Percentiles rank a stretch among this genome's conserved stretches.
Conservation (phyloP, 352 stramenopile genomes). For the Pythium periplocum region DNA sequence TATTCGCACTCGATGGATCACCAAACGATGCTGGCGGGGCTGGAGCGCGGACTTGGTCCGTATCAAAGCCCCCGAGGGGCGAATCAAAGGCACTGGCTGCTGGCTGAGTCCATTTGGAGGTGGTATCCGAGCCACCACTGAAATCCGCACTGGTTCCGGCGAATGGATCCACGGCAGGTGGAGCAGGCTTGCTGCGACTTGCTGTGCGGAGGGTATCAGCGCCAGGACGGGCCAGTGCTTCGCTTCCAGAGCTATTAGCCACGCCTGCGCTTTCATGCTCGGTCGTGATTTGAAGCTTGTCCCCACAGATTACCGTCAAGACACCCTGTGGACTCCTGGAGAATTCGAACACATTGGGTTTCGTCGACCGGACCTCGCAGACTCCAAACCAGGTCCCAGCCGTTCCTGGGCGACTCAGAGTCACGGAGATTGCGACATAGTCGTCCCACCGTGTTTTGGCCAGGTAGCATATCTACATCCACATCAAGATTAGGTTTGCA, state of each 20-base stretch:
- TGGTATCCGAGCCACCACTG: neutral
- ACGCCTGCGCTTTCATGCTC: too few relatives aligned
- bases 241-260: neutral
- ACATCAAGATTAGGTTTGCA: neutral
- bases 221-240: neutral
- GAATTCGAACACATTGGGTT: slow-evolving; percentile 36
- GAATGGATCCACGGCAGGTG: slow-evolving; percentile 13
- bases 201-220: slow-evolving; percentile 3
- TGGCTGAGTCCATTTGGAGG: slow-evolving; percentile 3
- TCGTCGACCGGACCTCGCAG: slow-evolving; percentile 49
- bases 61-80: slow-evolving; percentile 1
- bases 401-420: slow-evolving; percentile 16
- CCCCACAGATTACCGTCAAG: slow-evolving; percentile 30
- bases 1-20: slow-evolving; percentile 1
- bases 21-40: slow-evolving; percentile 4
- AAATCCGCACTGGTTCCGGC: slow-evolving; percentile 3
- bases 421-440: slow-evolving; percentile 39
- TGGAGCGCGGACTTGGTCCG: slow-evolving; percentile 10
- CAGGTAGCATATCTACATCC: slow-evolving; percentile 40
- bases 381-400: slow-evolving; percentile 24
- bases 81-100: too few relatives aligned
- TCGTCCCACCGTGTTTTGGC: slow-evolving; percentile 65
- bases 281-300: too few relatives aligned
- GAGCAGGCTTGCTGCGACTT: neutral
- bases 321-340: slow-evolving; percentile 32